phyloP scores from a whole-genome alignment of 305 asterid genomes.

The Fraxinus albicans region DNA sequence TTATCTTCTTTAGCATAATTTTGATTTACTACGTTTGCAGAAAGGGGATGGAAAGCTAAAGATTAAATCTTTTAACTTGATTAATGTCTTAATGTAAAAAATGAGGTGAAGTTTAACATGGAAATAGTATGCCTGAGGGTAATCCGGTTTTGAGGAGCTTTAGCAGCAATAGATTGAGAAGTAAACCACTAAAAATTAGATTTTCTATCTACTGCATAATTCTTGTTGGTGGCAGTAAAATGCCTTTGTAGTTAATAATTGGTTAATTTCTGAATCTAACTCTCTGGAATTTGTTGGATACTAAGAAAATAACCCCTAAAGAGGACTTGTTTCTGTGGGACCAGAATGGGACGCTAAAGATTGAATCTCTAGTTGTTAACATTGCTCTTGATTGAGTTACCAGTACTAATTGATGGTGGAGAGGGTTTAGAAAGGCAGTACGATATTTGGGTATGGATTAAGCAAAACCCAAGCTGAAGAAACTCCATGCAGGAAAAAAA shows the following conservation, averaged over 20 bases:
- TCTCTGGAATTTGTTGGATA: neutral
- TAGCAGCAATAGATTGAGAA: neutral
- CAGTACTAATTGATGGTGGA: neutral
- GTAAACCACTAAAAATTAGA: neutral
- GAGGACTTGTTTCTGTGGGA: neutral
- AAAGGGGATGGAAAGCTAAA: neutral
- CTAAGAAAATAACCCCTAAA: neutral
- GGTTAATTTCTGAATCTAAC: neutral
- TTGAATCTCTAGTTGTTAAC: conserved; percentile 11
- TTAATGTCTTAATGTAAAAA: neutral
- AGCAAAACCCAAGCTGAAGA: neutral
- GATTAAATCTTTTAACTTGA: neutral
- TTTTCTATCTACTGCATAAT: neutral
- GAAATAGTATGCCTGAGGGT: neutral
- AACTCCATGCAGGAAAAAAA: neutral
- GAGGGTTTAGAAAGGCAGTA: conserved; percentile 11
- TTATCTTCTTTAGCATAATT: conserved; percentile 5
- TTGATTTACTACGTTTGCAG: neutral
- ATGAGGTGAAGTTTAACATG: neutral
- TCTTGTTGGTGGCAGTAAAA: neutral
- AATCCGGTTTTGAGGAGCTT: neutral
- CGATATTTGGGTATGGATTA: neutral
- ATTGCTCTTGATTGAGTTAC: neutral
- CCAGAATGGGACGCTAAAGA: neutral
- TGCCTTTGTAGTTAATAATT: neutral